Evolutionary conservation across 129 eudicot genomes (phyloP).

Genomic region (Saussurea involucrata): DNA sequence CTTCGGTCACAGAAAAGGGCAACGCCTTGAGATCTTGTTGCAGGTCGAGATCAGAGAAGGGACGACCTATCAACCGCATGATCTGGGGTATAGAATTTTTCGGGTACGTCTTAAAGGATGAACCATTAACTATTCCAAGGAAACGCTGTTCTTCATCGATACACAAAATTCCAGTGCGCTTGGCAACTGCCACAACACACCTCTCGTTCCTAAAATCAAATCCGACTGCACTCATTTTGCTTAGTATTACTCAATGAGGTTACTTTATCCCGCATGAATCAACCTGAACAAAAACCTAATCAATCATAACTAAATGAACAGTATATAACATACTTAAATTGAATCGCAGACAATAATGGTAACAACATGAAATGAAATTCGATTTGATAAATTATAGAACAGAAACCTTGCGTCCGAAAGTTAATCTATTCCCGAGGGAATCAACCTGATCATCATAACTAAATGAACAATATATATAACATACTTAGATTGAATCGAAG

Average conservation of each 20-base stretch:
- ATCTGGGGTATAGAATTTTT: conserved; percentile 58
- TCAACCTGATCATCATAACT: no score
- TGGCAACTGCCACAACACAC: conserved; percentile 90
- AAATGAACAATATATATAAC: no score
- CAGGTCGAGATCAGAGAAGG: conserved; percentile 63
- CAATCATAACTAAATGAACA: neutral
- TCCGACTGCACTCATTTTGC: conserved; percentile 91
- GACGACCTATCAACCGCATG: conserved; percentile 55
- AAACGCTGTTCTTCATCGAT: conserved; percentile 70
- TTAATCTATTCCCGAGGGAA: no score
- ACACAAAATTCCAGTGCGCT: conserved; percentile 76
- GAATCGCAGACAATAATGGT: neutral
- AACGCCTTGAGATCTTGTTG: conserved; percentile 65
- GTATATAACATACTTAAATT: neutral
- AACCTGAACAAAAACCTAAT: conserved; percentile 23
- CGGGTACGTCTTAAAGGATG: conserved; percentile 52
- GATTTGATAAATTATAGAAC: neutral
- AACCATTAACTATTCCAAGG: conserved; percentile 63
- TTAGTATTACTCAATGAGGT: neutral
- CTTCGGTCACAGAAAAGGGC: conserved; percentile 59
- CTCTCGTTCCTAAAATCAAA: conserved; percentile 88
- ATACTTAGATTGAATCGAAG: no score
- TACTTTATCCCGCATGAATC: conserved; percentile 11
- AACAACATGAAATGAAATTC: neutral
- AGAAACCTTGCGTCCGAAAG: conserved; percentile 13